phyloP scores from a whole-genome alignment of 768 basidiomycete genomes.

The Strobilomyces echinocephalus region DNA sequence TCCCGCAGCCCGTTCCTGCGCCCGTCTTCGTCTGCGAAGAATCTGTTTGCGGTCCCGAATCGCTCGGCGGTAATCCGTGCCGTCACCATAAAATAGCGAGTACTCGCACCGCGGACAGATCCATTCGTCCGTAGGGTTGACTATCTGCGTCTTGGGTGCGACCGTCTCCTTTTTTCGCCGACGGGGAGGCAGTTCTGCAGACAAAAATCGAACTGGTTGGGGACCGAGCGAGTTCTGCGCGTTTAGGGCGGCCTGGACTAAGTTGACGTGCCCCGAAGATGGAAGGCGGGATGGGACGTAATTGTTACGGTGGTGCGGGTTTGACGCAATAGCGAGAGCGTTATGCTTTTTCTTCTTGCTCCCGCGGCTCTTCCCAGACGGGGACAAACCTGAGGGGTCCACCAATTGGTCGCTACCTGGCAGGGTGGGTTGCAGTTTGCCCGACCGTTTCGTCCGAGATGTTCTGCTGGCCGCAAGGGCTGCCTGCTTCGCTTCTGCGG shows the following conservation, averaged over 20 bases:
- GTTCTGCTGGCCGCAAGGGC: conserved; percentile 36
- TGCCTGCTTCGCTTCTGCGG: conserved; percentile 50
- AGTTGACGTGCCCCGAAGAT: conserved; percentile 37
- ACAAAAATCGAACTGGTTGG: conserved; percentile 59
- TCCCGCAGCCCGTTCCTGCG: conserved; percentile 60
- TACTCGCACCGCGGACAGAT: conserved; percentile 95
- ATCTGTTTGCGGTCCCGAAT: conserved; percentile 76
- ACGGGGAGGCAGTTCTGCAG: conserved; percentile 59
- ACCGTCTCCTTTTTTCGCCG: conserved; percentile 28
- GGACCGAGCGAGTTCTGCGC: conserved; percentile 53
- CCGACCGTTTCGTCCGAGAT: conserved; percentile 35
- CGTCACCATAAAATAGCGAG: conserved; percentile 85
- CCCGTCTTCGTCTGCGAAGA: conserved; percentile 61
- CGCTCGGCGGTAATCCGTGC: conserved; percentile 56
- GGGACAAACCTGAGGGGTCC: conserved; percentile 38
- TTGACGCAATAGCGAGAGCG: conserved; percentile 86
- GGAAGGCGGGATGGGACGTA: conserved; percentile 86
- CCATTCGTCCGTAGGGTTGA: conserved; percentile 78
- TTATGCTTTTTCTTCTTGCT: conserved; percentile 93
- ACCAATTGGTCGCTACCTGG: conserved; percentile 32
- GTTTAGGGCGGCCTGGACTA: conserved; percentile 37
- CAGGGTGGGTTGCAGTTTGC: conserved; percentile 33
- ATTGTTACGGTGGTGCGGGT: conserved; percentile 93
- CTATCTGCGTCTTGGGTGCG: conserved; percentile 34
- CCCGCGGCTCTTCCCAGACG: conserved; percentile 27